Conservation (phyloP, 805 yeast genomes). For the Saccharomycopsis sp. region DNA sequence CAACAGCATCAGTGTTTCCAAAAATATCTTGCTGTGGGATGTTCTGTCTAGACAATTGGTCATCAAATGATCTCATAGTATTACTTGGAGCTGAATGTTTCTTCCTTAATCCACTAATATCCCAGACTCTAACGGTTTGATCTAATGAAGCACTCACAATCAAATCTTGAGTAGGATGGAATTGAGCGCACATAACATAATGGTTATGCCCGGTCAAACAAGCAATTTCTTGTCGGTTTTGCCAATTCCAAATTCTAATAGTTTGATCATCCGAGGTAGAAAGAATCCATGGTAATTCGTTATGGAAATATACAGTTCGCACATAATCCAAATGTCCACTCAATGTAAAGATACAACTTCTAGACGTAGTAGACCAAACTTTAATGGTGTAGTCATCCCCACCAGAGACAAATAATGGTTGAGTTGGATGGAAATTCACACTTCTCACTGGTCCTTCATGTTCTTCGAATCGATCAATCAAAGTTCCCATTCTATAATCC, state of each 20-base stretch:
- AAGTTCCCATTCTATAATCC: constrained; percentile 99
- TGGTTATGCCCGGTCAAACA: constrained; percentile 97
- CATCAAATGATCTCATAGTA: constrained; percentile 29
- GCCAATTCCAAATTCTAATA: constrained; percentile 99
- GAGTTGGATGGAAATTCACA: constrained; percentile 95
- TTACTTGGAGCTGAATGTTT: constrained; percentile 82
- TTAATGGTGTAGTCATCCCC: constrained; percentile 95
- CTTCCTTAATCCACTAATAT: constrained; percentile 88
- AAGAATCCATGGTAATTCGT: constrained; percentile 94
- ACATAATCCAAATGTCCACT: constrained; percentile 94
- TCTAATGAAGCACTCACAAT: constrained; percentile 94
- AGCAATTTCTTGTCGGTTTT: constrained; percentile 94
- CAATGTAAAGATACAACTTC: constrained; percentile 86
- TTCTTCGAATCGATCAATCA: constrained; percentile 93
- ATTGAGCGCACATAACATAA: constrained; percentile 96
- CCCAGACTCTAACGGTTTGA: constrained; percentile 99
- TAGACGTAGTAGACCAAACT: constrained; percentile 91
- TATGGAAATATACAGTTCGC: constrained; percentile 90
- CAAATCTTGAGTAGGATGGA: constrained; percentile 92
- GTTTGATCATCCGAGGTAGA: constrained; percentile 98
- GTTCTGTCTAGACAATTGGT: constrained; percentile 38
- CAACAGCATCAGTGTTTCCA: constrained; percentile 90
- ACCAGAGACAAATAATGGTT: constrained; percentile 93
- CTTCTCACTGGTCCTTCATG: constrained; percentile 98
- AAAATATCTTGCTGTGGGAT: constrained; percentile 84